Percentiles rank a stretch among this genome's conserved stretches.
Evolutionary conservation across 2,329 filamentous ascomycete genomes (phyloP).

Genomic region (Trichothecium sympodiale): DNA sequence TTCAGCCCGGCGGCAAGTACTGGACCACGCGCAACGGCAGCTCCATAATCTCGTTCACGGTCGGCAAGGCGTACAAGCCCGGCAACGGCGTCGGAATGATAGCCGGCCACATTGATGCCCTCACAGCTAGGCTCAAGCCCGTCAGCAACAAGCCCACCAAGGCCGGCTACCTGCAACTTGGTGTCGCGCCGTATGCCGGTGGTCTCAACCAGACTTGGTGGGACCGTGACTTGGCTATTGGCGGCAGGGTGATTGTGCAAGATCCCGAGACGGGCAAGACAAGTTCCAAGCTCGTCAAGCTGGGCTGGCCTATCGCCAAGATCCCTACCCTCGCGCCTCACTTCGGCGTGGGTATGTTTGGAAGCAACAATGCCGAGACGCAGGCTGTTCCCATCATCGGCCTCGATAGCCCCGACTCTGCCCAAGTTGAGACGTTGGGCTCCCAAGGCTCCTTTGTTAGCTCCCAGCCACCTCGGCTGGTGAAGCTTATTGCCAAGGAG

Average conservation of each 20-base stretch:
- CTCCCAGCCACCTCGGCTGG: slow-evolving; percentile 76
- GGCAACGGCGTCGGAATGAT: slow-evolving; percentile 84
- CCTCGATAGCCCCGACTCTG: slow-evolving; percentile 53
- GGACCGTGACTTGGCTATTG: slow-evolving; percentile 88
- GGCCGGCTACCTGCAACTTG: slow-evolving; percentile 79
- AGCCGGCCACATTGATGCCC: slow-evolving; percentile 84
- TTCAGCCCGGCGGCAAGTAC: slow-evolving; percentile 78
- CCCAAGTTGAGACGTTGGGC: slow-evolving; percentile 36
- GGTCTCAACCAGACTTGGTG: slow-evolving; percentile 87
- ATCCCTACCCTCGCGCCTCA: slow-evolving; percentile 90
- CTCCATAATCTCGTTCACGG: slow-evolving; percentile 72
- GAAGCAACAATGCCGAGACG: slow-evolving; percentile 70
- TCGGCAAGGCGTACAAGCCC: slow-evolving; percentile 69
- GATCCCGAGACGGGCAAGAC: slow-evolving; percentile 66
- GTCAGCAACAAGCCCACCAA: slow-evolving; percentile 75
- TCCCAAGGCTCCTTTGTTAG: slow-evolving; percentile 61
- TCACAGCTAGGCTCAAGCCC: slow-evolving; percentile 86
- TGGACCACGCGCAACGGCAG: slow-evolving; percentile 78
- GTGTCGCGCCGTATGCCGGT: slow-evolving; percentile 87
- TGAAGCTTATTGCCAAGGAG: slow-evolving; percentile 69
- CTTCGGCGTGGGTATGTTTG: slow-evolving; percentile 68
- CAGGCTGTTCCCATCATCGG: slow-evolving; percentile 92
- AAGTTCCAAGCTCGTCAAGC: slow-evolving; percentile 69
- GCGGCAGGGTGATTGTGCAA: slow-evolving; percentile 76
- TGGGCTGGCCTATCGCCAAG: slow-evolving; percentile 88